These are phyloP conservation scores for Triticum monococcum DNA, from an alignment of 176 grass and related monocot species.

Conservation along the genomic window DNA sequence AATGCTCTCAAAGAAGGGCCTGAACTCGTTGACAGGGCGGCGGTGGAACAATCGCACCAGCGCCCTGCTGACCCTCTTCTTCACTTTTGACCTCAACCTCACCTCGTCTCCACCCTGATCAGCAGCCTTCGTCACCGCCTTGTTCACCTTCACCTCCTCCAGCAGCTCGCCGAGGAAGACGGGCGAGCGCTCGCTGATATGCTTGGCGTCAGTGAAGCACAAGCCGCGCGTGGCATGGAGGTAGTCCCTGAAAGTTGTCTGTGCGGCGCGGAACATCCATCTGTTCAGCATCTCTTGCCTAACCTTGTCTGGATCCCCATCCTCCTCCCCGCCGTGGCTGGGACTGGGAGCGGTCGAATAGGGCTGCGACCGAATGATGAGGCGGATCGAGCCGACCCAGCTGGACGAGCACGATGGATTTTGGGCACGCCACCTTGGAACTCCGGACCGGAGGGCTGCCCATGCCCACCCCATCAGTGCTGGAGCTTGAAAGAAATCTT, in stretches of 20 bases:
- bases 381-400: not conserved
- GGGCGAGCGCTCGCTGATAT: constrained; percentile 48
- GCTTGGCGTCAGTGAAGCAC: constrained; percentile 40
- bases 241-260: constrained; percentile 45
- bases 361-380: not conserved
- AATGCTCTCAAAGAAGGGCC: constrained; percentile 66
- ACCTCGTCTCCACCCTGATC: not conserved
- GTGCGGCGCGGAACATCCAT: not conserved
- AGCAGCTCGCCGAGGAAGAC: constrained; percentile 46
- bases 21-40: constrained; percentile 58
- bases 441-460: not conserved
- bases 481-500: too few species aligned
- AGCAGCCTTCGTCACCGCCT: constrained; percentile 20
- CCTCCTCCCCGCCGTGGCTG: not conserved
- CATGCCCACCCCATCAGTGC: too few species aligned
- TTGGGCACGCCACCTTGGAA: not conserved
- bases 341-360: not conserved
- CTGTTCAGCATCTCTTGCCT: not conserved
- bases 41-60: constrained; percentile 36
- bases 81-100: constrained; percentile 20
- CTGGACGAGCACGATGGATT: not conserved
- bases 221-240: constrained; percentile 43
- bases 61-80: constrained; percentile 19
- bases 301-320: not conserved
- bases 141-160: constrained; percentile 42